These are phyloP conservation scores for Argentina anserina DNA, from an alignment of 306 rosid genomes.

Conservation along the genomic window DNA sequence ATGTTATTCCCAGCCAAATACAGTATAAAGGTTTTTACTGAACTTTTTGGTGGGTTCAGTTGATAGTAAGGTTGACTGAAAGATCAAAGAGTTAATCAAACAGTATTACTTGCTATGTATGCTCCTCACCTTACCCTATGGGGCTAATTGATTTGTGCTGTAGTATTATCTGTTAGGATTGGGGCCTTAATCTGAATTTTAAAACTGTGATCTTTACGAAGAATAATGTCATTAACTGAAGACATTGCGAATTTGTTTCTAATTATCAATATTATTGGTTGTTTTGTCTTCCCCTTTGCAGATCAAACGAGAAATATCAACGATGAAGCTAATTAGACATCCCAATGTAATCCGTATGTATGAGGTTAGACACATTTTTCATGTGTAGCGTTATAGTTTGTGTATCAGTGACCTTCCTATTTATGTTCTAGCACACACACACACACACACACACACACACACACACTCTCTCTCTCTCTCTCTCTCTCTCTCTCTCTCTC, in stretches of 20 bases:
- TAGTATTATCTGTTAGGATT: neutral
- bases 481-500: slow-evolving; percentile 7
- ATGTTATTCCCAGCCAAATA: neutral
- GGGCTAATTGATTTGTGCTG: neutral
- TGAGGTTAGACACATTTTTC: slow-evolving; percentile 57
- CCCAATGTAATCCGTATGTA: slow-evolving; percentile 91
- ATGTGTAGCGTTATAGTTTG: neutral
- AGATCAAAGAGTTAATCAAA: neutral
- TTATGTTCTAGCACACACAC: too few relatives aligned
- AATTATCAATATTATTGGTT: neutral
- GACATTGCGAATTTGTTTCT: neutral
- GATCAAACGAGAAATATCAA: slow-evolving; percentile 95
- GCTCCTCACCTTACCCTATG: neutral
- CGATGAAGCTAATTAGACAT: slow-evolving; percentile 89
- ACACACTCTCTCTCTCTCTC: too few relatives aligned
- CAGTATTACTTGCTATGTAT: neutral
- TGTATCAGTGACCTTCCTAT: neutral
- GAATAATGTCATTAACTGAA: neutral
- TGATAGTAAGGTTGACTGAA: neutral
- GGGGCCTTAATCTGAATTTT: neutral
- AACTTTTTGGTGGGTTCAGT: neutral
- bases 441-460: too few relatives aligned
- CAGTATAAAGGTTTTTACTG: neutral
- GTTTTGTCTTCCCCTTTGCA: slow-evolving; percentile 33
- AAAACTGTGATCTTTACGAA: neutral